Conservation (phyloP, 139 green algal species). For the Chlorella sp. region DNA sequence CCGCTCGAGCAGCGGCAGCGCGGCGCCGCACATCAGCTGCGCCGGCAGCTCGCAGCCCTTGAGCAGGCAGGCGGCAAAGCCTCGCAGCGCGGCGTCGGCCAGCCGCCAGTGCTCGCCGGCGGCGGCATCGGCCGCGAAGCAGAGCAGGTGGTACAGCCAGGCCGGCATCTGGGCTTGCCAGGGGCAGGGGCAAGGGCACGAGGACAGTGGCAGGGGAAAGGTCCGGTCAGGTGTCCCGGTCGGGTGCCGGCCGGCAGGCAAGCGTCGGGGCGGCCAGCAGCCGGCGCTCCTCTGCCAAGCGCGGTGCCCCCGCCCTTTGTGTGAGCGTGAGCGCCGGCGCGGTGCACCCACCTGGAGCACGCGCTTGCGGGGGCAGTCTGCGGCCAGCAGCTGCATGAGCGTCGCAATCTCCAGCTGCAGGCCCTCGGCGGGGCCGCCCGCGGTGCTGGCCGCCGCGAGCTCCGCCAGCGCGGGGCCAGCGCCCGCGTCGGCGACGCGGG, state of each 20-base stretch:
- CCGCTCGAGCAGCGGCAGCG: slow-evolving; percentile 44
- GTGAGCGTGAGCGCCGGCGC: background rate
- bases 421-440: background rate
- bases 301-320: background rate
- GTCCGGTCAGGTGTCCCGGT: background rate
- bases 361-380: too few species aligned
- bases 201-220: background rate
- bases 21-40: slow-evolving; percentile 32
- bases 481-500: slow-evolving; percentile 45
- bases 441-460: background rate
- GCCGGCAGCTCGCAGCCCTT: slow-evolving; percentile 22
- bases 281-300: background rate
- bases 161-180: slow-evolving; percentile 31
- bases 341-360: background rate
- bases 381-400: too few species aligned
- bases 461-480: slow-evolving; percentile 36
- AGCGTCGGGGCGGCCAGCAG: background rate
- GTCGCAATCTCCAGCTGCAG: slow-evolving; percentile 14
- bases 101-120: slow-evolving; percentile 35
- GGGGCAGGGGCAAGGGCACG: slow-evolving; percentile 24
- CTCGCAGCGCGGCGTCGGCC: slow-evolving; percentile 33
- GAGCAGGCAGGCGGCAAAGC: slow-evolving; percentile 46
- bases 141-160: slow-evolving; percentile 71
- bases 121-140: slow-evolving; percentile 68
- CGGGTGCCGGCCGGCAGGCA: background rate